Base-by-base conservation (phyloP, 306 rosid species). In the Rosa multiflora region DNA sequence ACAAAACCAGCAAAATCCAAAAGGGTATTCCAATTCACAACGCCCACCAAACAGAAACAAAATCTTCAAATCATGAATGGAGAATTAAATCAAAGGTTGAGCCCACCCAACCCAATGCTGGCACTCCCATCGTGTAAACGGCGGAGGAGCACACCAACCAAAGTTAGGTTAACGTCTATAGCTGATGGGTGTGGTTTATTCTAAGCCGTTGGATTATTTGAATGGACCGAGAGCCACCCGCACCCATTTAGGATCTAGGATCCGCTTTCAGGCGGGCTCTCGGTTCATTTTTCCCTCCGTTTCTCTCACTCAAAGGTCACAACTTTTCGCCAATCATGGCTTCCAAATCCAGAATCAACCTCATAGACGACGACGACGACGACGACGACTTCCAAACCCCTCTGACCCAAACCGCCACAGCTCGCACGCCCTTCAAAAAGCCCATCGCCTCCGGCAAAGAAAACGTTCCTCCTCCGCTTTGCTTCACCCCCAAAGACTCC, bases 331-430 rank as follows among this genome's bases (percentile, higher is more conserved):
- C 67, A 32, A 32, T 32, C 37, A 79, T 58, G 67, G 77, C 44
- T 72, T 77, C 80, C 49, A 46, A 62, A 11, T 64, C 71, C 14
- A 55, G 37, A 35, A 66, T 42, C 58, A 40, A 43, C 78, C 67
- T 12, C 32, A 56, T 21, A 53, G 74, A 21, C 73, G 53, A 61
- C 49, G 83, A 73, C 70, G 53, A 61, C 49, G 83, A 73, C 70
- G 84, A 85, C 66, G 85, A 88, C 23, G 91, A 88, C 66, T 82
- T 87, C 49, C 88, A 87, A 76, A 37, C 88, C 76, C 88, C 97
- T 67, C 89, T 88, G n/a, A 83, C 92, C 64, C 94, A 90, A 67
- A 73, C 87, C 23, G 18, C 66, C 43, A 29, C 78, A 20, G 70
- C 82, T 37, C 73, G 73, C 73, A 76, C 64, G 29, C 56, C 74